Percentiles rank a stretch among this genome's conserved stretches.
phyloP scores from a whole-genome alignment of 2,329 filamentous ascomycete genomes.

The Gnomoniopsis smithogilvyi region DNA sequence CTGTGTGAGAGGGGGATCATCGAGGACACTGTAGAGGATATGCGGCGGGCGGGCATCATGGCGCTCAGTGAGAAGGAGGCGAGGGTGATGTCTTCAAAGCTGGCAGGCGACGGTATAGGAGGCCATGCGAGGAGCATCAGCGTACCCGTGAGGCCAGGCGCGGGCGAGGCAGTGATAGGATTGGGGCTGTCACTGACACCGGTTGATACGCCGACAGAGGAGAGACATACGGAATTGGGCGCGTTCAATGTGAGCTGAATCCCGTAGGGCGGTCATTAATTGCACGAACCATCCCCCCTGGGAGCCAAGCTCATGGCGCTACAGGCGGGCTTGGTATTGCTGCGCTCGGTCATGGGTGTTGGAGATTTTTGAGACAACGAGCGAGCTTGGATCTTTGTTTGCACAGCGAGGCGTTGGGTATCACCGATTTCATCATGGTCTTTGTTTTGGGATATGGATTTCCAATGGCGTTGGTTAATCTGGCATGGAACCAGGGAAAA shows the following conservation, averaged over 20 bases:
- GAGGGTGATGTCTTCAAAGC: background rate
- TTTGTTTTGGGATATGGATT: background rate
- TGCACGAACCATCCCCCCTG: no score
- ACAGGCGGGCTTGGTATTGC: no score
- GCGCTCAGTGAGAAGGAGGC: conserved; percentile 17
- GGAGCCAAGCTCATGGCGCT: no score
- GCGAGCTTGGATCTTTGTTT: conserved; percentile 6
- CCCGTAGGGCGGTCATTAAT: no score
- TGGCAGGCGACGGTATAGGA: background rate
- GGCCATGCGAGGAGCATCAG: conserved; percentile 36
- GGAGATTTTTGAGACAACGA: no score
- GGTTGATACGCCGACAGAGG: conserved; percentile 35
- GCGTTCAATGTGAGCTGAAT: background rate
- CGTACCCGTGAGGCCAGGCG: conserved; percentile 15
- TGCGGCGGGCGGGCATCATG: conserved; percentile 53
- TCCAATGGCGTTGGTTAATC: background rate
- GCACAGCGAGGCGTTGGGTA: conserved; percentile 18
- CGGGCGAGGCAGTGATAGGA: conserved; percentile 36
- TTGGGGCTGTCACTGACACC: conserved; percentile 39
- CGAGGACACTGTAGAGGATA: conserved; percentile 58
- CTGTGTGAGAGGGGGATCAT: conserved; percentile 56
- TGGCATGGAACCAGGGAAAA: background rate
- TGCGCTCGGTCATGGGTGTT: no score
- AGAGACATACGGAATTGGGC: conserved; percentile 10
- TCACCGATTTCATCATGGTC: background rate